phyloP scores from a whole-genome alignment of 352 stramenopile species.

The Blastocystis sp. region DNA sequence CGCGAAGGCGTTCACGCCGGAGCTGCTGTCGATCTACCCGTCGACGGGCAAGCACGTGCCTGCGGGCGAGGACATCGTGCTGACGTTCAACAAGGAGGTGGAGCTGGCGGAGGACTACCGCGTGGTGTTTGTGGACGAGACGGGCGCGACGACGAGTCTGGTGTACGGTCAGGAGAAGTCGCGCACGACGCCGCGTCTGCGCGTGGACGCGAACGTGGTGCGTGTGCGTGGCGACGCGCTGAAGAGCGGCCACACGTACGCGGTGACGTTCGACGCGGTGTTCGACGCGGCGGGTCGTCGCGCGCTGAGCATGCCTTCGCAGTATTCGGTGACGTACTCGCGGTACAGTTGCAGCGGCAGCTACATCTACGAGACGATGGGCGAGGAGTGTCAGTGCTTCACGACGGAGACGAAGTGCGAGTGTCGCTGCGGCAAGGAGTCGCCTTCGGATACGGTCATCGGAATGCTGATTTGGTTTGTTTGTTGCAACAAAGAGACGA shows the following conservation, averaged over 20 bases:
- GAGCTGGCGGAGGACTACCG: neutral
- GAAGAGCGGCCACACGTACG: conserved; percentile 19
- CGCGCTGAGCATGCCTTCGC: neutral
- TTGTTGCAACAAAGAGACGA: conserved; percentile 15
- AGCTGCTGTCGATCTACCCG: neutral
- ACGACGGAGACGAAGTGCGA: conserved; percentile 22
- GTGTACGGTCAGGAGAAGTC: neutral
- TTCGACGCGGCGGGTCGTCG: neutral
- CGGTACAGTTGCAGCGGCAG: conserved; percentile 36
- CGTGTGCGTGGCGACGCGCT: neutral
- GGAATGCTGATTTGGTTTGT: neutral
- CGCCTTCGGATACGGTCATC: neutral
- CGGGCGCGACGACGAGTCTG: neutral
- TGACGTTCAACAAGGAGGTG: conserved; percentile 47
- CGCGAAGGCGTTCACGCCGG: neutral
- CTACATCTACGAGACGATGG: conserved; percentile 52
- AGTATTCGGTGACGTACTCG: neutral
- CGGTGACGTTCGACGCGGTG: neutral
- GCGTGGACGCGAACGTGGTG: neutral
- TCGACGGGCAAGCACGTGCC: neutral
- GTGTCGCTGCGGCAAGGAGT: conserved; percentile 47
- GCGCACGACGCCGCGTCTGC: neutral
- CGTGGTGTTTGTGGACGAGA: conserved; percentile 11
- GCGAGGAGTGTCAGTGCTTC: conserved; percentile 31
- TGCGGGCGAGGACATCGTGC: neutral